Evolutionary conservation across 225 moss, liverwort and hornwort genomes (phyloP), one percentile per base, ranked within the genome.

Genomic region (Physcomitrellopsis africana): DNA sequence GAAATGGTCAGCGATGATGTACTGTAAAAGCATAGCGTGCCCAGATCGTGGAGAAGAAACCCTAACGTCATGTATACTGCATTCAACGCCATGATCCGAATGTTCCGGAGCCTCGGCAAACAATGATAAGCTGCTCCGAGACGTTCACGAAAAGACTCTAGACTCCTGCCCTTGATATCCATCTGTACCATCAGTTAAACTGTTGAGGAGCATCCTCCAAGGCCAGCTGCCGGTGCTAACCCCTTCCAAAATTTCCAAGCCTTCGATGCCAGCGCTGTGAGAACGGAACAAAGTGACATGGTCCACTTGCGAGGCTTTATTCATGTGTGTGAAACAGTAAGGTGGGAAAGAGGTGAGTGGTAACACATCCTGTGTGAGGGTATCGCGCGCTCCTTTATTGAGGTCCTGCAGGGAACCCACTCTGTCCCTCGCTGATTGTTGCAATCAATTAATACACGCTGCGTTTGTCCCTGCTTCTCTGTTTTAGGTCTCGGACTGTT

Each of bases 181-280:
- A 37, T 37, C 32, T 37, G 1, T 4, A 37, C 32, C 32, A 37
- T 37, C 7, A 37, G 7, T 37, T 37, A 0, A 37, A 37, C 32
- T 37, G 32, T 4, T 4, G 4, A 37, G 32, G 32, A 37, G 32
- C 5, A 37, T 37, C 7, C 32, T 5, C 7, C 4, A 2, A 37
- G 46, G 53, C 72, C 72, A 82, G 77, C 64, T 82, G 82, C 72
- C 77, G 27, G 81, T 81, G 22, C 7, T 0, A 37, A 37, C 20
- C 18, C 17, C 17, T 5, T 51, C 51, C 29, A 37, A 37, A 24
- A 37, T 37, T 37, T 37, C 7, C 32, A 4, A 37, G 32, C 15
- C 48, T 11, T 0, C 48, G 48, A 49, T 15, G 48, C 11, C 15
- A 37, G 32, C 32, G 32, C 48, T 0, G 11, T 15, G 3, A 49